Percentiles rank a stretch among this genome's conserved stretches.
Evolutionary conservation across 2,329 filamentous ascomycete species (phyloP).

Genomic region (Ceratocystis harringtonii): DNA sequence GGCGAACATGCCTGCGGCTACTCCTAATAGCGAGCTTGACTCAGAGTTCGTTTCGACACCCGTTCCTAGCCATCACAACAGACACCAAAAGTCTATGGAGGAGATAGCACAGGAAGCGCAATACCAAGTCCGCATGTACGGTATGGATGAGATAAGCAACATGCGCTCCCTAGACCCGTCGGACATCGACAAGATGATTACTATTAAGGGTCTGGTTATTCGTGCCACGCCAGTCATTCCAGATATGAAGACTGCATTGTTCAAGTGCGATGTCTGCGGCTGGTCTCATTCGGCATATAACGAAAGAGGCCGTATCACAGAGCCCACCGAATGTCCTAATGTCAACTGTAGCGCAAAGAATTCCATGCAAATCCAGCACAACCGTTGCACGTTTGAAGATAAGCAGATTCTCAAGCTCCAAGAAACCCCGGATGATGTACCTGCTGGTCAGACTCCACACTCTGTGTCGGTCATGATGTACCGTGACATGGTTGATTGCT

Average conservation of each 20-base stretch:
- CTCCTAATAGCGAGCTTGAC: slow-evolving; percentile 34
- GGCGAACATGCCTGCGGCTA: slow-evolving; percentile 35
- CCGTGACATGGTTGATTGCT: slow-evolving; percentile 92
- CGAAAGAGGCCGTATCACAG: slow-evolving; percentile 88
- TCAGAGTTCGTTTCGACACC: slow-evolving; percentile 23
- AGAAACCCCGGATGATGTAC: slow-evolving; percentile 88
- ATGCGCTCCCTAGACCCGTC: slow-evolving; percentile 87
- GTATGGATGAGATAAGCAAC: slow-evolving; percentile 74
- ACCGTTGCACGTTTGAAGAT: slow-evolving; percentile 84
- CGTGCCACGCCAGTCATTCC: slow-evolving; percentile 91
- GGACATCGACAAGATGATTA: slow-evolving; percentile 93
- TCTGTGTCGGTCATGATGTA: slow-evolving; percentile 94
- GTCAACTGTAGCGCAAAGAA: slow-evolving; percentile 69
- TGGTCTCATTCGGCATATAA: slow-evolving; percentile 83
- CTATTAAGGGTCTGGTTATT: slow-evolving; percentile 91
- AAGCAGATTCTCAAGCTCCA: slow-evolving; percentile 99
- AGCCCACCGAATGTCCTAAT: slow-evolving; percentile 81
- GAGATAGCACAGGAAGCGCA: slow-evolving; percentile 64
- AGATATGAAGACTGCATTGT: slow-evolving; percentile 98
- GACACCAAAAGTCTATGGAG: slow-evolving; percentile 47
- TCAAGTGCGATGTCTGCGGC: slow-evolving; percentile 85
- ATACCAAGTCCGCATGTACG: slow-evolving; percentile 81
- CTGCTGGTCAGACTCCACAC: slow-evolving; percentile 91
- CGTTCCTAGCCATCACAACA: slow-evolving; percentile 25
- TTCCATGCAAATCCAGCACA: slow-evolving; percentile 97